These are phyloP conservation scores for Penicillium sp. DNA, from an alignment of 2,329 filamentous ascomycete species.

Conservation along the genomic window DNA sequence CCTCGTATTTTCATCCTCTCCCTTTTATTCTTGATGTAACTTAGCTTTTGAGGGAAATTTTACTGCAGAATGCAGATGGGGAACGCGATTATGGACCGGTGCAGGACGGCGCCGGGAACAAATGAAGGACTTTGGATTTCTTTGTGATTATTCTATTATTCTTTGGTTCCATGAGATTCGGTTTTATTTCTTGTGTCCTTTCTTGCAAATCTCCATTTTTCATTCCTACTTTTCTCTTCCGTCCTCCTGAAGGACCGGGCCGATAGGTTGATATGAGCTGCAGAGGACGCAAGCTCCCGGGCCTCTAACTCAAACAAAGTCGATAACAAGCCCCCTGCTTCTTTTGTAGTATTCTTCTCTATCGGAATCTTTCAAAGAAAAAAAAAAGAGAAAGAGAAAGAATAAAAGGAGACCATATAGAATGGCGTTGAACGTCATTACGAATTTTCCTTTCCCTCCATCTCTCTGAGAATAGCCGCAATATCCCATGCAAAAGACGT, in stretches of 20 bases:
- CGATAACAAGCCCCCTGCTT: background rate
- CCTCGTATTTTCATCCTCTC: background rate
- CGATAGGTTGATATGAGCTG: background rate
- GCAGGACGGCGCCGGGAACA: conserved; percentile 37
- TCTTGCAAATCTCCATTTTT: conserved; percentile 1
- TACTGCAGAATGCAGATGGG: conserved; percentile 17
- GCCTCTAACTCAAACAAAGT: background rate
- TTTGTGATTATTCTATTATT: conserved; percentile 2
- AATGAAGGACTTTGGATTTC: conserved; percentile 19
- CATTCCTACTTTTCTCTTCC: conserved; percentile 4
- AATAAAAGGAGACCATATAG: conserved; percentile 9
- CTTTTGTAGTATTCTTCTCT: background rate
- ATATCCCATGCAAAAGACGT: background rate
- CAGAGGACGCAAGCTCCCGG: background rate
- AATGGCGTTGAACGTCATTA: conserved; percentile 13
- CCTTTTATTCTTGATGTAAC: background rate
- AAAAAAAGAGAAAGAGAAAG: too few species aligned
- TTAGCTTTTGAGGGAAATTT: conserved; percentile 5
- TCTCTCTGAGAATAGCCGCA: background rate
- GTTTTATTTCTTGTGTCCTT: background rate
- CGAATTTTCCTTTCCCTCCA: background rate
- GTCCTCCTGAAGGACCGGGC: conserved; percentile 3
- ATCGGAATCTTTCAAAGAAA: background rate
- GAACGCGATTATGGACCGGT: conserved; percentile 32
- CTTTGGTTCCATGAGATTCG: background rate